Evolutionary conservation across 2,329 filamentous ascomycete genomes (phyloP).

Genomic region (Moelleriella libera): DNA sequence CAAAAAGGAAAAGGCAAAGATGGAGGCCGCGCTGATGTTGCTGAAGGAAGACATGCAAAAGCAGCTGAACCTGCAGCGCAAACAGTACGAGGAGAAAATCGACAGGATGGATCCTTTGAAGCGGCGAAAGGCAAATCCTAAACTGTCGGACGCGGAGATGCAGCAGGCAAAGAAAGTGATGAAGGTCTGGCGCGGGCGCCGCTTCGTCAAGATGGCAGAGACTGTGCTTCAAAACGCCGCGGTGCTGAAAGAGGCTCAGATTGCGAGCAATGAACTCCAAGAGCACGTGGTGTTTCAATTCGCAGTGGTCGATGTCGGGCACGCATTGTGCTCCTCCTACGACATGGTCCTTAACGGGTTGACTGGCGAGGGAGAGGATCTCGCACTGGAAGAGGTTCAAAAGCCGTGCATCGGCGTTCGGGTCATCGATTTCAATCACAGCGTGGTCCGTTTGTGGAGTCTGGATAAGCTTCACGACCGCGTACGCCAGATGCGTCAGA

Average conservation of each 20-base stretch:
- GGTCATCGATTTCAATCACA: constrained; percentile 79
- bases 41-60: constrained; percentile 83
- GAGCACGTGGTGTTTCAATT: constrained; percentile 93
- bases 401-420: constrained; percentile 88
- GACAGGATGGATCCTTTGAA: constrained; percentile 58
- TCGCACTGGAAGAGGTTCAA: constrained; percentile 61
- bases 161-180: constrained; percentile 52
- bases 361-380: constrained; percentile 69
- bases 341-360: constrained; percentile 91
- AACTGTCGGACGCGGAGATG: constrained; percentile 58
- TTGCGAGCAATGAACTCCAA: constrained; percentile 94
- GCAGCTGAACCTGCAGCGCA: constrained; percentile 70
- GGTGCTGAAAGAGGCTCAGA: constrained; percentile 84
- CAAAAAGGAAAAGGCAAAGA: constrained; percentile 64
- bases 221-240: constrained; percentile 78
- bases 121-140: constrained; percentile 43
- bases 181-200: constrained; percentile 66
- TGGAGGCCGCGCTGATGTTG: constrained; percentile 67
- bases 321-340: constrained; percentile 84
- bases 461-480: constrained; percentile 81
- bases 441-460: constrained; percentile 85
- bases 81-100: constrained; percentile 72
- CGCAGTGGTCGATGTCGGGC: constrained; percentile 75
- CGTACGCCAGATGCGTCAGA: constrained; percentile 84
- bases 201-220: constrained; percentile 91